Evolutionary conservation across 805 yeast genomes (phyloP).

Genomic region (Ogataea polymorpha): DNA sequence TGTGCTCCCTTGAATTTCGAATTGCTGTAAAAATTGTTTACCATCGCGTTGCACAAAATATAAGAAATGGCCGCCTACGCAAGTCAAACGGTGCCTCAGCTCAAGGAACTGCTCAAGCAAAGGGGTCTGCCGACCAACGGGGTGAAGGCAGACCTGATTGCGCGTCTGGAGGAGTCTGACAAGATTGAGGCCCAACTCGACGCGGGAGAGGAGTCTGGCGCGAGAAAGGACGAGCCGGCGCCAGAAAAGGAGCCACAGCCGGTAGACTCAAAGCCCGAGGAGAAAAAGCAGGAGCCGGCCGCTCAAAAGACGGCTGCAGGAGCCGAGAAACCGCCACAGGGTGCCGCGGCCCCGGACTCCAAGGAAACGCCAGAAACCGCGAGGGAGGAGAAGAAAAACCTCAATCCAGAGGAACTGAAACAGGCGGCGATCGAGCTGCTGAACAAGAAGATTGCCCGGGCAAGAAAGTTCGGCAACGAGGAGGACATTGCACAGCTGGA

Average conservation of each 20-base stretch:
- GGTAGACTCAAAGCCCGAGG: constrained; percentile 9
- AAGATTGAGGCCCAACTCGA: constrained; percentile 31
- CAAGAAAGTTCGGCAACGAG: constrained; percentile 75
- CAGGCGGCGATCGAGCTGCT: constrained; percentile 65
- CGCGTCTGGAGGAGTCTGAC: constrained; percentile 61
- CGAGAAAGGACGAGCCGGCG: constrained; percentile 5
- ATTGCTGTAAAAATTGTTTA: constrained; percentile 11
- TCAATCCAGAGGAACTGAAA: constrained; percentile 68
- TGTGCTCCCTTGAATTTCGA: constrained; percentile 2
- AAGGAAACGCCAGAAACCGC: constrained; percentile 16
- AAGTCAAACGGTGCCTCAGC: constrained; percentile 77
- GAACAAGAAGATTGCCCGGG: constrained; percentile 64
- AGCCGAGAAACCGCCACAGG: constrained; percentile 2
- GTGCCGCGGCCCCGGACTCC: not conserved
- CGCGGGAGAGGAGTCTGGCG: constrained; percentile 14
- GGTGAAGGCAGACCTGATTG: constrained; percentile 73
- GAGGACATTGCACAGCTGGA: constrained; percentile 47
- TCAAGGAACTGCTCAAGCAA: constrained; percentile 70
- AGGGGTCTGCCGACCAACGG: constrained; percentile 71
- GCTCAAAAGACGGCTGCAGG: constrained; percentile 19
- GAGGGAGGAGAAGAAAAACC: constrained; percentile 28
- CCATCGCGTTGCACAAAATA: not conserved
- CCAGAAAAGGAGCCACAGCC: constrained; percentile 15
- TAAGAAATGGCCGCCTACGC: constrained; percentile 49
- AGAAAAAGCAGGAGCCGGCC: not conserved